phyloP scores from a whole-genome alignment of 2,329 filamentous ascomycete species.

The Epichloe glyceriae region DNA sequence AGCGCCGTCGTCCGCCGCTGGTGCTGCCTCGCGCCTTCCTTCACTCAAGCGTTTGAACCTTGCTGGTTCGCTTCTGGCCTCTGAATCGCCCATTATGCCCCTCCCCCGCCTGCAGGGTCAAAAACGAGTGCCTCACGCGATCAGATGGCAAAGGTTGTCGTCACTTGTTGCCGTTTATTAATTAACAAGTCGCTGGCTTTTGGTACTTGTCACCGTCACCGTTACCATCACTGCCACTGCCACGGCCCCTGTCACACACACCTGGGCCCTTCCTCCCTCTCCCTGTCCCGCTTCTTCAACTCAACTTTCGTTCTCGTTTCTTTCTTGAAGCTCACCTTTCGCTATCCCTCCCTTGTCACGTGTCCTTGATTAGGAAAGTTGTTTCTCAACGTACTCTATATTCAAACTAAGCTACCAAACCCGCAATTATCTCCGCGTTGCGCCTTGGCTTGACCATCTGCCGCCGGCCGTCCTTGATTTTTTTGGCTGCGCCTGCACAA shows the following conservation, averaged over 20 bases:
- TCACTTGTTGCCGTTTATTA: not conserved
- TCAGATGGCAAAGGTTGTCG: not conserved
- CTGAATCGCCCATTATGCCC: not conserved
- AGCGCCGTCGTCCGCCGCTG: not conserved
- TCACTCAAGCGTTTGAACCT: not conserved
- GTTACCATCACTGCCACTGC: not conserved
- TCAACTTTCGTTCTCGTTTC: not conserved
- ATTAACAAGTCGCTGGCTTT: not conserved
- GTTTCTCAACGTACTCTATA: not conserved
- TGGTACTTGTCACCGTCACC: not conserved
- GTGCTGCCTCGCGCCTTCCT: not conserved
- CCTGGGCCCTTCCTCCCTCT: not conserved
- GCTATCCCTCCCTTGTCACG: not conserved
- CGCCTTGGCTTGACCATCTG: not conserved
- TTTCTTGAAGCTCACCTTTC: not conserved
- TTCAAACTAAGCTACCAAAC: not conserved
- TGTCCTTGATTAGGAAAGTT: not conserved
- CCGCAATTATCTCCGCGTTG: not conserved
- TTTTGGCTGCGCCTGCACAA: not conserved
- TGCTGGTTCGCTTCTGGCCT: not conserved
- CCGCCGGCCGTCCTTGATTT: not conserved
- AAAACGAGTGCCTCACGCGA: conserved; percentile 8
- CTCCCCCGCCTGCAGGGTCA: not conserved
- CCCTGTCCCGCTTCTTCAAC: not conserved
- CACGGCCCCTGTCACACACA: not conserved